Base-by-base conservation (phyloP, 1,284 basidiomycete genomes). In the Boletellus sp. region DNA sequence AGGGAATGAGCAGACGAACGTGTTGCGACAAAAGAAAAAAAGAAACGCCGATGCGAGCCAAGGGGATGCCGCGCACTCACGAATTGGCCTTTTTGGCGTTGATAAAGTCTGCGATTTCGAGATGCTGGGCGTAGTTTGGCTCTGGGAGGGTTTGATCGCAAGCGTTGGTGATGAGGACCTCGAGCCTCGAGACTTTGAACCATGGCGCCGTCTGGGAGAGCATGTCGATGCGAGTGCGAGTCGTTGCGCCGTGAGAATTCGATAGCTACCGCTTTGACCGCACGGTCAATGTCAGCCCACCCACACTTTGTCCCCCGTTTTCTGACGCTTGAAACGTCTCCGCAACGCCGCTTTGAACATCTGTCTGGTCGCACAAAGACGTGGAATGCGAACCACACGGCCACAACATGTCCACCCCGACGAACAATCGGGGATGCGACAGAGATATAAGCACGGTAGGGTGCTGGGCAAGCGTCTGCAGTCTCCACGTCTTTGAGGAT, bases 1-100 rank as follows among this genome's bases (percentile, higher is more conserved):
- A 32, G 30, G 13, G 30, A 5, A 21, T 51, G 15, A 48, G 45
- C 24, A 22, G 40, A 32, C 19, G 33, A 22, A 35, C 43, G 33
- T 4, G 40, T 35, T 47, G 44, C 13, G 36, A 48, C 36, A 46
- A 49, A 38, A 37, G 30, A 44, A 30, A 22, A 26, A 19, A 32
- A 32, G 30, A 6, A 32, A 32, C 30, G 13, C 12, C 13, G 30
- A 32, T 32, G 13, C 5, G 30, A 32, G 13, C 13, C 30, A 32
- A 32, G 30, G 12, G 30, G 13, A 32, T 15, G 30, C 30, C 30
- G 10, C 77, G 16, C 8, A 61, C 90, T 60, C 71, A 95, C 91
- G 83, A 93, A 75, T 99, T 99, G 0, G 94, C 95, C 72, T 98
- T 98, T 77, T 97, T 98, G 59, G 78, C 77, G 70, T 96, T 97